A percentile compares a stretch with the other conserved stretches of the same genome.
These are phyloP conservation scores for Penicillium maclennaniae DNA, from an alignment of 495 filamentous ascomycete genomes.

Conservation along the genomic window DNA sequence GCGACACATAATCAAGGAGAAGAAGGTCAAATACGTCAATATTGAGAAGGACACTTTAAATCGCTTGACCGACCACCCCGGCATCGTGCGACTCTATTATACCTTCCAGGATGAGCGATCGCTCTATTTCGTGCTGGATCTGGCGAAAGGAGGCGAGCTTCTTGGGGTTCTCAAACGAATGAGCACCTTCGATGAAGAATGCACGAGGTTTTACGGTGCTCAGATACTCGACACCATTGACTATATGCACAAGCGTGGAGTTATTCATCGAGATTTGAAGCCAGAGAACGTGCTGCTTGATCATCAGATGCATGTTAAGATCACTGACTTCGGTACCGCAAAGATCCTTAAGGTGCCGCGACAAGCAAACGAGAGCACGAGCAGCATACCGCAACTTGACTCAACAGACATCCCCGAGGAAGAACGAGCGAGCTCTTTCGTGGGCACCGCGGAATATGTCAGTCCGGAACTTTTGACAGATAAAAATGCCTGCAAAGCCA, in stretches of 20 bases:
- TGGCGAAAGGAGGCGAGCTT: constrained; percentile 89
- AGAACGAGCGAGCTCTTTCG: constrained; percentile 85
- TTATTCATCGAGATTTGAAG: constrained; percentile 96
- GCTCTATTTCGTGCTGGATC: constrained; percentile 93
- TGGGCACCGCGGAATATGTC: constrained; percentile 98
- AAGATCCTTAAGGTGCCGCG: constrained; percentile 76
- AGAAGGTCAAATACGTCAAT: constrained; percentile 99
- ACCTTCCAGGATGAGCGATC: constrained; percentile 97
- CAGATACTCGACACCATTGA: constrained; percentile 96
- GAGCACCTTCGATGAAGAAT: constrained; percentile 92
- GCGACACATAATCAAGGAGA: constrained; percentile 99
- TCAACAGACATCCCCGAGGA: constrained; percentile 57
- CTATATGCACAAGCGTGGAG: constrained; percentile 94
- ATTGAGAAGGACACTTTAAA: constrained; percentile 99
- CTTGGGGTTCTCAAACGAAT: constrained; percentile 91
- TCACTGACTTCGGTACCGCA: constrained; percentile 98
- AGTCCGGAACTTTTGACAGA: constrained; percentile 92
- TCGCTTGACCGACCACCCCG: constrained; percentile 91
- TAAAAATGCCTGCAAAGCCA: constrained; percentile 96
- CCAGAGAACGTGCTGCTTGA: constrained; percentile 97
- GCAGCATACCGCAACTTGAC: constrained; percentile 46
- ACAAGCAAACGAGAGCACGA: constrained; percentile 43
- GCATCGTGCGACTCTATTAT: constrained; percentile 95
- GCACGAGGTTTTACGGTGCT: constrained; percentile 89
- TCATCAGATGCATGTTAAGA: constrained; percentile 94